phyloP scores from a whole-genome alignment of 768 basidiomycete species.

The Pulveroboletus sp. region DNA sequence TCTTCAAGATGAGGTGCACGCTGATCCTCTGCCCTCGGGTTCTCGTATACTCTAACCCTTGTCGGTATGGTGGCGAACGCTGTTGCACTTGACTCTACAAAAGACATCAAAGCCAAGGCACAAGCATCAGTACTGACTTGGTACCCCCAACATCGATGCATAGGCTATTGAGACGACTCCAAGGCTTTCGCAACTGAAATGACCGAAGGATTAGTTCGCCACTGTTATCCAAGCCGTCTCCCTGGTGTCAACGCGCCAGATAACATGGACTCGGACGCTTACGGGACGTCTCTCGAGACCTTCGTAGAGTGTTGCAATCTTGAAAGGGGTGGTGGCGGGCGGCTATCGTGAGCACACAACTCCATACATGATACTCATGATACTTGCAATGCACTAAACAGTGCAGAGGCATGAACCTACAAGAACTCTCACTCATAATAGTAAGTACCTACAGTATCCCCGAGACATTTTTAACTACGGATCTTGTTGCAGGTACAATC shows the following conservation, averaged over 20 bases:
- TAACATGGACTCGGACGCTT: constrained; percentile 4
- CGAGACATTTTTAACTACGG: constrained; percentile 52
- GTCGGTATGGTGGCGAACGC: not conserved
- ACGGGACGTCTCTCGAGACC: constrained; percentile 4
- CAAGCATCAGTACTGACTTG: not conserved
- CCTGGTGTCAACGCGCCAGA: constrained; percentile 20
- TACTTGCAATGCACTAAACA: not conserved
- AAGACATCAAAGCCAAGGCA: constrained; percentile 3
- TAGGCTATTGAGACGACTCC: constrained; percentile 19
- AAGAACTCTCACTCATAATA: constrained; percentile 24
- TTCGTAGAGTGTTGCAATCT: constrained; percentile 8
- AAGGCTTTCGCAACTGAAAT: constrained; percentile 18
- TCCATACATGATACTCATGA: not conserved
- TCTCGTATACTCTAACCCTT: not conserved
- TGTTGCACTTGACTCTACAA: not conserved
- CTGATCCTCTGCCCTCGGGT: not conserved
- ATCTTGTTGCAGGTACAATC: constrained; percentile 47
- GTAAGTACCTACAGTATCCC: constrained; percentile 31
- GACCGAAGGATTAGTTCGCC: not conserved
- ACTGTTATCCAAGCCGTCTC: constrained; percentile 10
- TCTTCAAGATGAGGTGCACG: not conserved
- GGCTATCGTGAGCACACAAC: constrained; percentile 17
- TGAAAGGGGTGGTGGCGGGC: not conserved
- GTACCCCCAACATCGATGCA: not conserved
- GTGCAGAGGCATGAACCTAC: constrained; percentile 13